Base-by-base conservation (phyloP, 192 early-diverging fungal species). In the Coemansia pectinata region DNA sequence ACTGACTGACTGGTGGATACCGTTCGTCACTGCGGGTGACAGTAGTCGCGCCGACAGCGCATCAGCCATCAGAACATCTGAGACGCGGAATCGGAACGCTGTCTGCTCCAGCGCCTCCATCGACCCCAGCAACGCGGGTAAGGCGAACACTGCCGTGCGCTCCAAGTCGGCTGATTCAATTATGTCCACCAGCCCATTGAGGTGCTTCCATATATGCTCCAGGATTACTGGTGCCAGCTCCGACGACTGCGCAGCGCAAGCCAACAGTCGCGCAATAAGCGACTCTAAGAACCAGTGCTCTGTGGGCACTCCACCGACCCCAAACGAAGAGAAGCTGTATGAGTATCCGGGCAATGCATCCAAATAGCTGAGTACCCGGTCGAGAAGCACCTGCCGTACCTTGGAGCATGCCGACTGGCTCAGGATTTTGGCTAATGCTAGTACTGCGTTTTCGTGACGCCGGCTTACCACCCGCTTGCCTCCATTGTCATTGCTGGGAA, bases 401-500 rank as follows among this genome's bases (percentile, higher is more conserved):
- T 41, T 59, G 36, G 27, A 19, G 11, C 63, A 50, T 2, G 50
- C 21, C 7, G 74, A 47, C 59, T 66, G 69, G 45, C 70, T 50
- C 15, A 75, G 36, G n/a, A 83, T 72, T 39, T 79, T 79, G 42
- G 78, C 81, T n/a, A 83, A 69, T 19, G 81, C 81, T 38, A 86
- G 65, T 11, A 86, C 67, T 23, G 61, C 85, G 48, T 77, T 77
- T 65, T 84, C 71, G 19, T 86, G 85, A 10, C 85, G 85, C 23
- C 53, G 41, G 19, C 53, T 71, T 60, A 69, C 36, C n/a, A 21
- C 21, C 10, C 19, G 17, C 17, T 58, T 36, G 21, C n/a, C 11
- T 42, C 39, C 19, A 19, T n/a, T 15, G 41, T 47, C n/a, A 19
- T 19, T 29, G 44, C 34, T 68, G 31, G 75, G 69, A 23, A 72